Evolutionary conservation across 2,329 filamentous ascomycete species (phyloP), one percentile per base, ranked within the genome.

Genomic region (Plectosphaerella plurivora): DNA sequence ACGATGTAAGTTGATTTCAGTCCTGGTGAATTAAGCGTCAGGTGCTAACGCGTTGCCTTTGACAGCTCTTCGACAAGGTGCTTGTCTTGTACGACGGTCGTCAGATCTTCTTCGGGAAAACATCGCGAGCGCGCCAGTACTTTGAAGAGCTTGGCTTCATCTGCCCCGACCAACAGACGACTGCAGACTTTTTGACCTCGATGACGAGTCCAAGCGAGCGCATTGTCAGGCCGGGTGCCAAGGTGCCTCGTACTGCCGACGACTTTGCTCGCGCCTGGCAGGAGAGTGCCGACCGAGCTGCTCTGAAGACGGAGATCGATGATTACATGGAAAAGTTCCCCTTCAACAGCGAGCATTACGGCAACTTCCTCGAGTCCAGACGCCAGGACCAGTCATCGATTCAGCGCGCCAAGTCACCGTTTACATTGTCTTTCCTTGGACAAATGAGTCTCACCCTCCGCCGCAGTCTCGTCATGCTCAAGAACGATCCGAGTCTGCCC

Each of bases 151-250:
- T 89, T 53, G 87, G 87, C 0, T 90, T 87, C 59, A 72, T 81
- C 33, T 86, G 70, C 24, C 71, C 71, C 1, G 68, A 72, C 3
- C 65, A 72, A 37, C 12, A 41, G 37, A 91, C 87, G 0, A 89
- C 87, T 1, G 37, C 37, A 4, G 88, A 91, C 63, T 91, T 91
- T 69, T 68, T 91, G 48, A 90, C 88, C 4, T 83, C 84, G 6
- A 68, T 77, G 7, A 75, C 73, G 1, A 64, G 59, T 39, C 60
- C 61, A 9, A 55, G 53, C 5, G 64, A 66, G 47, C 63, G 63
- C 37, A 45, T 59, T 20, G 53, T 63, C 36, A 57, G 55, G 28
- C 56, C 60, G 4, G 64, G 63, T 0, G 66, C 56, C 25, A 61
- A 65, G 51, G 62, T 61, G 4, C 66, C 66, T 3, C 58, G 63